Evolutionary conservation across 2,329 filamentous ascomycete genomes (phyloP).

Genomic region (Daldinia eschscholtzii): DNA sequence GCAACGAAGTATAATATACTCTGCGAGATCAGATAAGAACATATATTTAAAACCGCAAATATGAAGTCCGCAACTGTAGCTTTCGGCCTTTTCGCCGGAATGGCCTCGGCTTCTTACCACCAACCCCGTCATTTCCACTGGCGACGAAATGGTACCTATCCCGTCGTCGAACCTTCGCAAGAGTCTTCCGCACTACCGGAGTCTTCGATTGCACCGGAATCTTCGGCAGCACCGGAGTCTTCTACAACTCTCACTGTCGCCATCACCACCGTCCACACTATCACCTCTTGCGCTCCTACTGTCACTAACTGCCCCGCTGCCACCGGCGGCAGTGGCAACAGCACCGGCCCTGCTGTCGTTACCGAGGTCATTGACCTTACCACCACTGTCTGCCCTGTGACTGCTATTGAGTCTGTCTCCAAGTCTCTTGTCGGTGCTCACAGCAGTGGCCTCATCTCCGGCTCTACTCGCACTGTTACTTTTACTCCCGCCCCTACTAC

Average conservation of each 20-base stretch:
- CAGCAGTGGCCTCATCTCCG: constrained; percentile 51
- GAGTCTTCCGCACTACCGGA: background rate
- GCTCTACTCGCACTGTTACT: constrained; percentile 47
- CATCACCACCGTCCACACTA: constrained; percentile 51
- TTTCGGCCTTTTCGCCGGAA: constrained; percentile 52
- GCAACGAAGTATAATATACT: constrained; percentile 48
- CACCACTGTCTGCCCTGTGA: constrained; percentile 56
- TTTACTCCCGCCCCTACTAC: constrained; percentile 32
- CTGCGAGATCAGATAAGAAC: constrained; percentile 48
- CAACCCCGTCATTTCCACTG: constrained; percentile 52
- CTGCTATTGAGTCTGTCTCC: constrained; percentile 50
- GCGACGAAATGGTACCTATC: constrained; percentile 49
- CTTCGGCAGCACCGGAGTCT: background rate
- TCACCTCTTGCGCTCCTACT: constrained; percentile 53
- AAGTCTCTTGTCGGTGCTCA: constrained; percentile 51
- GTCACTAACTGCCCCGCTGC: constrained; percentile 53
- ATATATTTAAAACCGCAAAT: constrained; percentile 36
- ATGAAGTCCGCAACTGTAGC: constrained; percentile 54
- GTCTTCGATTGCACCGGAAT: constrained; percentile 1
- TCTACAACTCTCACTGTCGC: constrained; percentile 52
- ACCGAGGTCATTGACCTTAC: constrained; percentile 55
- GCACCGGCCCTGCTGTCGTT: constrained; percentile 49
- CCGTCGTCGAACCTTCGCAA: background rate
- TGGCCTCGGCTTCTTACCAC: constrained; percentile 51
- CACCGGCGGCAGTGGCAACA: constrained; percentile 42